Conservation (phyloP, 768 basidiomycete species). For the Boletus insuetus region DNA sequence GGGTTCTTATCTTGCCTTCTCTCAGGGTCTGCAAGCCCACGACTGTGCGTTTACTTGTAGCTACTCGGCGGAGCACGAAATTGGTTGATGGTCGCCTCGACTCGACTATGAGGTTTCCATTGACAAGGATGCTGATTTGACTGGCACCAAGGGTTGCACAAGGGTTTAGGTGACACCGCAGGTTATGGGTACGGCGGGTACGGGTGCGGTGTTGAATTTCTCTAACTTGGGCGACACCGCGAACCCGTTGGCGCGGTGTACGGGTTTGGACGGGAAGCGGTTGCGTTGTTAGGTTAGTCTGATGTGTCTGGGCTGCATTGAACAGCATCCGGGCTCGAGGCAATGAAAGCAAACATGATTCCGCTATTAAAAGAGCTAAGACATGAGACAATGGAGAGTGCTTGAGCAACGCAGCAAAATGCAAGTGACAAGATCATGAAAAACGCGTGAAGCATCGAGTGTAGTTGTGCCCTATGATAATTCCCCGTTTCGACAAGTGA, state of each 20-base stretch:
- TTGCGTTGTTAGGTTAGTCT: too few relatives aligned
- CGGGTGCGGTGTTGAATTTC: too few relatives aligned
- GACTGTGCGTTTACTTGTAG: slow-evolving; percentile 38
- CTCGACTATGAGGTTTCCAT: too few relatives aligned
- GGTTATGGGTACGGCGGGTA: too few relatives aligned
- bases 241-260: too few relatives aligned
- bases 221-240: too few relatives aligned
- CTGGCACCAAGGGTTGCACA: too few relatives aligned
- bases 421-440: slow-evolving; percentile 16
- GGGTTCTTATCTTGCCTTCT: slow-evolving; percentile 13
- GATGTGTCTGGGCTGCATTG: slow-evolving; percentile 15
- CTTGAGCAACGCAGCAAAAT: slow-evolving; percentile 6
- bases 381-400: slow-evolving; percentile 9
- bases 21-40: not conserved
- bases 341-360: slow-evolving; percentile 24
- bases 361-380: slow-evolving; percentile 18
- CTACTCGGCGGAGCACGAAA: slow-evolving; percentile 92
- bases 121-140: too few relatives aligned
- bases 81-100: slow-evolving; percentile 39
- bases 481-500: slow-evolving; percentile 16
- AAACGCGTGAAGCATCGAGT: slow-evolving; percentile 16
- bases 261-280: too few relatives aligned
- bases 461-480: slow-evolving; percentile 12
- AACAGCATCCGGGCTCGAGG: slow-evolving; percentile 11
- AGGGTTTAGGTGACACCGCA: too few relatives aligned